phyloP scores from a whole-genome alignment of 495 filamentous ascomycete species.

The Penicillium diatomitis region DNA sequence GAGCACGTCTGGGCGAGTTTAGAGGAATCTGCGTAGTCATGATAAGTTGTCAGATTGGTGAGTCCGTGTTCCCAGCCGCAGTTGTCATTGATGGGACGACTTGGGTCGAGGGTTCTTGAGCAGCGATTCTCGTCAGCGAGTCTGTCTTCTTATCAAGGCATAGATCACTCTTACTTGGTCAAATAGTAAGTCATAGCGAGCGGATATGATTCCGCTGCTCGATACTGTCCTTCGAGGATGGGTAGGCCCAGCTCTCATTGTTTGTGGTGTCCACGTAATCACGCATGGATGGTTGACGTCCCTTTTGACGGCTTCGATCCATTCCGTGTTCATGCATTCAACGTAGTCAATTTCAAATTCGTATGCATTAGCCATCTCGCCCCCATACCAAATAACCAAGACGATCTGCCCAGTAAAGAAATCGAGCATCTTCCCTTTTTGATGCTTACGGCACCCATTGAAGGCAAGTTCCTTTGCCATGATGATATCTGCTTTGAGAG shows the following conservation, averaged over 20 bases:
- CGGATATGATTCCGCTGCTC: slow-evolving; percentile 52
- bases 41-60: slow-evolving; percentile 51
- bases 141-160: not conserved
- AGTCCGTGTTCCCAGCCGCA: slow-evolving; percentile 55
- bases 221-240: slow-evolving; percentile 37
- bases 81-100: slow-evolving; percentile 53
- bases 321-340: slow-evolving; percentile 46
- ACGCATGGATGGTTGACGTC: slow-evolving; percentile 52
- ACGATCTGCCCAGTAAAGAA: slow-evolving; percentile 34
- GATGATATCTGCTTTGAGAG: slow-evolving; percentile 25
- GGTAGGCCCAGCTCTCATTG: slow-evolving; percentile 55
- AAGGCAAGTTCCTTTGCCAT: slow-evolving; percentile 22
- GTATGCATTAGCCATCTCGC: slow-evolving; percentile 36
- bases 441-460: slow-evolving; percentile 34
- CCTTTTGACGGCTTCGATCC: slow-evolving; percentile 45
- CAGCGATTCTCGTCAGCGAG: not conserved
- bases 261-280: slow-evolving; percentile 53
- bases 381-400: slow-evolving; percentile 34
- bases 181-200: slow-evolving; percentile 45
- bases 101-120: slow-evolving; percentile 42
- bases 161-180: slow-evolving; percentile 39
- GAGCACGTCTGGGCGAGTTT: slow-evolving; percentile 40
- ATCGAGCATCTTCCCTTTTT: slow-evolving; percentile 31
- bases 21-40: slow-evolving; percentile 47
- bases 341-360: slow-evolving; percentile 43